A percentile compares a stretch with the other conserved stretches of the same genome.
phyloP scores from a whole-genome alignment of 345 rosid genomes.

The Eutrema heterophyllum region DNA sequence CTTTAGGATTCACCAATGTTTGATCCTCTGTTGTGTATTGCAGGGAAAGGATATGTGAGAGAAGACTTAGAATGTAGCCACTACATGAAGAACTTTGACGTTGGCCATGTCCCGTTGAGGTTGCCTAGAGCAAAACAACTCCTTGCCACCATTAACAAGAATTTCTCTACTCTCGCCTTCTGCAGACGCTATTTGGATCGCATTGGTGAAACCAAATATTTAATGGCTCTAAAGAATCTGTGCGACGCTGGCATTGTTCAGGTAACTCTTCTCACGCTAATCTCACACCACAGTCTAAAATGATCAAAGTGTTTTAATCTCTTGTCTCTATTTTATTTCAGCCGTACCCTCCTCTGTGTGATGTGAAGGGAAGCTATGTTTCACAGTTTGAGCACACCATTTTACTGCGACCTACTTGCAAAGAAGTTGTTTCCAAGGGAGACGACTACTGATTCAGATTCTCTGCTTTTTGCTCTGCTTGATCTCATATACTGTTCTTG shows the following conservation, averaged over 20 bases:
- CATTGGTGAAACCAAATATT: conserved; percentile 85
- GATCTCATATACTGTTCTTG: conserved; percentile 5
- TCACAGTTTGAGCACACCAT: conserved; percentile 95
- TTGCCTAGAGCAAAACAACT: conserved; percentile 93
- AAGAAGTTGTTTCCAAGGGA: conserved; percentile 88
- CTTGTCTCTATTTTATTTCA: conserved; percentile 31
- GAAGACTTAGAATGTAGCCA: conserved; percentile 97
- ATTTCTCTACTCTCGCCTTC: conserved; percentile 89
- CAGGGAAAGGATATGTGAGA: conserved; percentile 89
- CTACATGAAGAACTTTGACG: conserved; percentile 86
- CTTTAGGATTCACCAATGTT: background rate
- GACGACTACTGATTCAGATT: conserved; percentile 58
- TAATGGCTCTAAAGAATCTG: conserved; percentile 90
- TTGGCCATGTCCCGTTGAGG: conserved; percentile 72
- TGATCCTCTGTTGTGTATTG: conserved; percentile 10
- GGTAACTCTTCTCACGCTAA: conserved; percentile 40
- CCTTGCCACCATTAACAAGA: conserved; percentile 85
- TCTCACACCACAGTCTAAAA: background rate
- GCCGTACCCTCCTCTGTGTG: conserved; percentile 92
- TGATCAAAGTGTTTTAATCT: background rate
- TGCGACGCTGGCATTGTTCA: conserved; percentile 85
- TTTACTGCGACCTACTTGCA: conserved; percentile 90
- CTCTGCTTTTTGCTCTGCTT: conserved; percentile 4
- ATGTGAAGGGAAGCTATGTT: conserved; percentile 81
- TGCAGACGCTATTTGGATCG: conserved; percentile 93